Evolutionary conservation across 2,329 filamentous ascomycete species (phyloP), one percentile per base, ranked within the genome.

Genomic region (Erysiphe pulchra): DNA sequence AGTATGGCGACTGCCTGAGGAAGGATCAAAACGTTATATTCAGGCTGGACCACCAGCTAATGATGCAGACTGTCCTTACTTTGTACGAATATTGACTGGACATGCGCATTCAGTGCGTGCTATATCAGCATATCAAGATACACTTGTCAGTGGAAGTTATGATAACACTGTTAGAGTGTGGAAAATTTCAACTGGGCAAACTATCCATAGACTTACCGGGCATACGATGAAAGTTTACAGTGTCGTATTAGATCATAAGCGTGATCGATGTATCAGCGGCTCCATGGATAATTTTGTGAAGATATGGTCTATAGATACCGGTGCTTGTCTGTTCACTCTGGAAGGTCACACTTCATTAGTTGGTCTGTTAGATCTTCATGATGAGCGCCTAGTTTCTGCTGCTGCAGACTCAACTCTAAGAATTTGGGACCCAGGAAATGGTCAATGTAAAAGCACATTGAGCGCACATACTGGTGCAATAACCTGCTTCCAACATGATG

Each of bases 271-370:
- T 62, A 95, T 98, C 51, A 94, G 86, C 50, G 90, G 90, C 12
- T 93, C 86, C 7, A 98, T 98, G 90, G 90, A 98, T 60, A 93
- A 90, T 50, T 71, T 86, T 51, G 90, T 98, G 58, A 95, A 94
- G 62, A 87, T 98, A 12, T 98, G 90, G 90, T 90, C 87, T 49
- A 69, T 98, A 13, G 77, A 84, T 30, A 90, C 81, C 2, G 90
- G 90, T 0, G 66, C 77, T 0, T 82, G 85, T 53, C 65, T 95
- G 11, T 80, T 87, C 61, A 94, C 84, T 1, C 71, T 98, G 0
- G 87, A 95, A 60, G 90, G 90, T 0, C 90, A 98, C 58, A 80
- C 77, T 16, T 80, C 92, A 11, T 75, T 98, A 13, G 90, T 98
- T 16, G 90, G 90, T 1, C 69, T 98, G 1, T 67, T 98, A 31